Base-by-base conservation (phyloP, 495 filamentous ascomycete species). In the Trichodelitschia bisporula region DNA sequence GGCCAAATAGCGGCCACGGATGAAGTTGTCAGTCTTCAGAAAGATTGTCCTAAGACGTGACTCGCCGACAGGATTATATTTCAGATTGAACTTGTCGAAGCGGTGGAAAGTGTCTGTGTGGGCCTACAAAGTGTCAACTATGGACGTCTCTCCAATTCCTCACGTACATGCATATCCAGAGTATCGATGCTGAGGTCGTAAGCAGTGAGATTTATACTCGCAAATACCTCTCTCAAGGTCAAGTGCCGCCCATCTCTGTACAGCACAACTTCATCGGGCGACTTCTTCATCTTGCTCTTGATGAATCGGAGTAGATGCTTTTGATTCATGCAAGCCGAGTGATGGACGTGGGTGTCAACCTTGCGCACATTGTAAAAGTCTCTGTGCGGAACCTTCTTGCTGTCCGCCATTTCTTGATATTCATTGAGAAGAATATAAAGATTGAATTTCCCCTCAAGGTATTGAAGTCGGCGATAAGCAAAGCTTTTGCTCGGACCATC, bases 311-410 rank as follows among this genome's bases (percentile, higher is more conserved):
- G 59, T 25, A 97, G 56, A 59, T 97, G 86, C 45, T 97, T 97
- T 55, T 95, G 86, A 49, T 95, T 97, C 86, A 97, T 97, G 48
- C 89, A 95, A 23, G 86, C 89, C 3, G 86, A 97, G 49, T 97
- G 86, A 49, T 97, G 86, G 36, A 97, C 86, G 59, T 97, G 86
- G 10, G 86, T 97, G 50, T 97, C 86, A 15, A 97, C 89, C 50
- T 97, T 97, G 36, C 86, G 64, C 29, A 97, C 86, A 44, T 97
- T 97, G 55, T 97, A 97, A 44, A 97, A 97, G 50, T 97, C 86
- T 54, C 86, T 65, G 48, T 97, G 86, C 16, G 86, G 86, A 6
- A 95, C 89, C 44, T 68, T 77, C 52, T 97, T 97, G 52, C 77
- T 90, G 59, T 95, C 89, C 30, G 86, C 83, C 37, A 86, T 82